Evolutionary conservation across 1,139 yeast species (phyloP).

Genomic region (Lodderomyces elongisporus): DNA sequence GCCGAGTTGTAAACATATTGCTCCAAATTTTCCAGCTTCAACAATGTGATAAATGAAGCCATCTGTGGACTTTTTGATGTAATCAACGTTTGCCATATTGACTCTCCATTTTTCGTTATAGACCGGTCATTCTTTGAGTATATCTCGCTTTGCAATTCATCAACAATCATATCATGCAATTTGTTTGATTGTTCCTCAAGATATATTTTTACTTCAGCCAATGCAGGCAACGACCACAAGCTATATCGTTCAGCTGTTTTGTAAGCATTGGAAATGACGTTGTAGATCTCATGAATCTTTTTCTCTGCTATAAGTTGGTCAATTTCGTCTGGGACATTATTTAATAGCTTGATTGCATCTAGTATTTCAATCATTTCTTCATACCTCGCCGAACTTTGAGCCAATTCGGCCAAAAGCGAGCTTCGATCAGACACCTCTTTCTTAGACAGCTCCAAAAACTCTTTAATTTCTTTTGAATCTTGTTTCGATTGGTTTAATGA

Average conservation of each 20-base stretch:
- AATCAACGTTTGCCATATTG: constrained; percentile 27
- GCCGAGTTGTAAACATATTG: constrained; percentile 53
- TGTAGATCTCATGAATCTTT: constrained; percentile 66
- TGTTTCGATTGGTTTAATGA: constrained; percentile 55
- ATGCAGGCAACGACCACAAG: constrained; percentile 59
- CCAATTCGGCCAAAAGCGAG: constrained; percentile 58
- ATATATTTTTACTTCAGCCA: constrained; percentile 53
- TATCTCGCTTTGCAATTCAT: constrained; percentile 69
- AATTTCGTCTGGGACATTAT: constrained; percentile 54
- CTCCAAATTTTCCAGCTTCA: constrained; percentile 46
- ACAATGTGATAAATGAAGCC: constrained; percentile 32
- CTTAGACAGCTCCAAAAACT: constrained; percentile 47
- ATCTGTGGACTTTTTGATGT: constrained; percentile 29
- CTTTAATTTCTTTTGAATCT: constrained; percentile 46
- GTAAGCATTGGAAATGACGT: constrained; percentile 53
- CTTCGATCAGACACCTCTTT: constrained; percentile 51
- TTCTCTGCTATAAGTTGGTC: constrained; percentile 65
- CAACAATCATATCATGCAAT: constrained; percentile 67
- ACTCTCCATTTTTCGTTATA: constrained; percentile 6
- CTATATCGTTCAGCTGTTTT: constrained; percentile 53
- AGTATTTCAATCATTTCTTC: constrained; percentile 68
- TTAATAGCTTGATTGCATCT: constrained; percentile 62
- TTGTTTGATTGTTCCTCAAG: constrained; percentile 60
- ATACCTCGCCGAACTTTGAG: constrained; percentile 57
- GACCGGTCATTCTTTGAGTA: constrained; percentile 46